Evolutionary conservation across 441 rosid genomes (phyloP).

Genomic region (Pelargonium australe): DNA sequence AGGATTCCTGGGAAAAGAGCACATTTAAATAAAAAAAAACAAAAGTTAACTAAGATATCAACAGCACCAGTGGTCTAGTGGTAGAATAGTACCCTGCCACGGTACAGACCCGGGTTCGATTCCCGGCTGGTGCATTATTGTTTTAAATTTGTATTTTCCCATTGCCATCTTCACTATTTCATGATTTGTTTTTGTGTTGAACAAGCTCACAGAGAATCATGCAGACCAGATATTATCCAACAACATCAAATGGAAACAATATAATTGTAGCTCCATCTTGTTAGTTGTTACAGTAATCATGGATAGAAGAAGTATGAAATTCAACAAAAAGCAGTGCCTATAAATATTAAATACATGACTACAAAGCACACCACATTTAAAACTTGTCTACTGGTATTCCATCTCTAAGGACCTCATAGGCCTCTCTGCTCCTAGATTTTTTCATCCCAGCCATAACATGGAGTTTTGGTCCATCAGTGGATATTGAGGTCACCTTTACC

Average conservation of each 20-base stretch:
- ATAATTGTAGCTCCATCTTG: not conserved
- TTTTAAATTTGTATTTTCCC: no score
- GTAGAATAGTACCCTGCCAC: slow-evolving; percentile 32
- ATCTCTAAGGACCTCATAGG: slow-evolving; percentile 68
- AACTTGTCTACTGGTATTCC: slow-evolving; percentile 72
- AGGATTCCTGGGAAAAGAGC: no score
- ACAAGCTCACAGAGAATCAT: no score
- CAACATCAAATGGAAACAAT: no score
- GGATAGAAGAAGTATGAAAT: not conserved
- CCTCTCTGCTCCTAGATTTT: slow-evolving; percentile 60
- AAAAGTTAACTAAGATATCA: no score
- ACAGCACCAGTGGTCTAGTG: slow-evolving; percentile 29
- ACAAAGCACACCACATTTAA: slow-evolving; percentile 24
- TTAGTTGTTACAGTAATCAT: not conserved
- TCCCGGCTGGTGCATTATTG: slow-evolving; percentile 28
- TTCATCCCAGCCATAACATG: slow-evolving; percentile 70
- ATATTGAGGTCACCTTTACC: slow-evolving; percentile 68
- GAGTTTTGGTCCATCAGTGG: slow-evolving; percentile 65
- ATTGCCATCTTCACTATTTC: no score
- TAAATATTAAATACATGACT: not conserved
- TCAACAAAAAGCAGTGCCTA: not conserved
- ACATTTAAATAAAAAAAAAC: no score
- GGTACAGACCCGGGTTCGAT: slow-evolving; percentile 30
- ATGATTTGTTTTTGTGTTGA: no score
- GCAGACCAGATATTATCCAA: no score